Evolutionary conservation across 2,329 filamentous ascomycete species (phyloP), one percentile per base, ranked within the genome.

Genomic region (Truncatella angustata): DNA sequence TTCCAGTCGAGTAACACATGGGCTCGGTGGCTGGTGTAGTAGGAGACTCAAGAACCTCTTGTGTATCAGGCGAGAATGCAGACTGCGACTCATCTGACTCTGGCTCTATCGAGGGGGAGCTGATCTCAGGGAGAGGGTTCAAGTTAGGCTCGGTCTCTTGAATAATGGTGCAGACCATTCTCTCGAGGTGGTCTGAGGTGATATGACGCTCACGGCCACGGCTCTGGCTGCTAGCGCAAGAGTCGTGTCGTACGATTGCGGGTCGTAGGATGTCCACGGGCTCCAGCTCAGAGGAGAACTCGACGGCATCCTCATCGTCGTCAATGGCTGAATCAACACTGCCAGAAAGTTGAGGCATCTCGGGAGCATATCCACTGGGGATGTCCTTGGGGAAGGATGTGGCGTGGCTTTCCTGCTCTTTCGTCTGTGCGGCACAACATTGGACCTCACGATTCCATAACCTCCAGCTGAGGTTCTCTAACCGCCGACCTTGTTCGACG

Each of bases 401-500:
- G 62, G 68, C 60, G 42, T 63, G 58, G 40, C 71, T 64, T 3
- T 71, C 61, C 34, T 78, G 69, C 51, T 44, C 21, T 23, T 79
- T 73, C 62, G 79, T 76, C 60, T 79, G 77, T 54, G 80, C 77
- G 35, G 80, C 81, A 71, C 88, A 92, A 73, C 92, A 96, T 63
- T 96, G 91, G 10, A 90, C 93, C 69, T 97, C 92, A 64, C 91
- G 83, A 63, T 91, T 95, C 93, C 92, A 97, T 56, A 97, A 76
- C 63, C 94, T 81, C 94, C 94, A 97, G 69, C 89, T 95, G 57
- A 99, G 78, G 74, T 99, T 97, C 70, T 97, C 94, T 67, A 97
- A 78, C 65, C 94, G 82, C 66, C 90, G 86, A 52, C 94, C 94
- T 72, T 97, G 89, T 68, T 96, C 90, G 69, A 97, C 87, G 49